Percentiles rank a stretch among this genome's conserved stretches.
Evolutionary conservation across 2,329 filamentous ascomycete genomes (phyloP).

Genomic region (Fusarium sp.): DNA sequence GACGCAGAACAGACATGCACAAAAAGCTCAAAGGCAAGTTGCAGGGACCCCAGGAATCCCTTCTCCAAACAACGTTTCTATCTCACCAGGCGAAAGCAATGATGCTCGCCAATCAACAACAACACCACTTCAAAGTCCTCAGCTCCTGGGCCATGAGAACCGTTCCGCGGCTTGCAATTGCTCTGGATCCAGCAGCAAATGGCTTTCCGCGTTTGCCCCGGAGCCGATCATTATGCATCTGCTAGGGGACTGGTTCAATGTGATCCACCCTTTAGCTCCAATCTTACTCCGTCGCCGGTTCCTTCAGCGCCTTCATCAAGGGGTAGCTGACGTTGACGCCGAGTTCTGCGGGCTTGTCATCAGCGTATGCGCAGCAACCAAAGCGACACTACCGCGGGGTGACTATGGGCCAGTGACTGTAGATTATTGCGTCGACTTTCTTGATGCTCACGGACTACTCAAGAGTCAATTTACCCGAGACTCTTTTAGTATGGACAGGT

Average conservation of each 20-base stretch:
- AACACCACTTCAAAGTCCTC: conserved; percentile 10
- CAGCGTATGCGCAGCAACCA: conserved; percentile 49
- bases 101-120: not conserved
- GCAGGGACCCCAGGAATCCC: not conserved
- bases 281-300: conserved; percentile 47
- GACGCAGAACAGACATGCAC: conserved; percentile 13
- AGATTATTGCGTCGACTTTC: conserved; percentile 42
- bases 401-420: conserved; percentile 44
- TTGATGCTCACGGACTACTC: conserved; percentile 43
- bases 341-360: conserved; percentile 48
- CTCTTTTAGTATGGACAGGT: conserved; percentile 47
- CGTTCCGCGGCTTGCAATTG: not conserved
- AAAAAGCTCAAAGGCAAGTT: not conserved
- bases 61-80: not conserved
- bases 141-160: not conserved
- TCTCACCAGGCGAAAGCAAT: not conserved
- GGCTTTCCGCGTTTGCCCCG: conserved; percentile 32
- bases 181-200: not conserved
- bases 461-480: conserved; percentile 20
- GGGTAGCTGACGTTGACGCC: conserved; percentile 40
- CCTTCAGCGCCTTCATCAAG: conserved; percentile 40
- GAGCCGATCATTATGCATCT: conserved; percentile 28
- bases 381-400: conserved; percentile 44
- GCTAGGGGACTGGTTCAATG: conserved; percentile 49
- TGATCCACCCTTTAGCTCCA: conserved; percentile 49